These are phyloP conservation scores for Aphanocladium album DNA, from an alignment of 2,329 filamentous ascomycete species.

Conservation along the genomic window DNA sequence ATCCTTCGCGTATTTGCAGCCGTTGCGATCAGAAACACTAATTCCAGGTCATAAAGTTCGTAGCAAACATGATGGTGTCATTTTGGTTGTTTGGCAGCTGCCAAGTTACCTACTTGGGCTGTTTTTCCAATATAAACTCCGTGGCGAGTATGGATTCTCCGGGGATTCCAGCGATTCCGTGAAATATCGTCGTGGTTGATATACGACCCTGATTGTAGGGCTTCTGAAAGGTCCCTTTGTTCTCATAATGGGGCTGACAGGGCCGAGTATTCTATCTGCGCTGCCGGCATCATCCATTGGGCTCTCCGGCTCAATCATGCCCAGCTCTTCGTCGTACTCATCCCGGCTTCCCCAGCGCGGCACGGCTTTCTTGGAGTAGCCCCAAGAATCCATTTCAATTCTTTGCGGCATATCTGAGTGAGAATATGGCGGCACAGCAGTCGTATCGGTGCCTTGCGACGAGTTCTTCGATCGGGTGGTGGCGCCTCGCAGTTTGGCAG, in stretches of 20 bases:
- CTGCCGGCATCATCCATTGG: background rate
- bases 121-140: background rate
- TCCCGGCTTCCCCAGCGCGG: background rate
- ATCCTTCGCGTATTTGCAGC: background rate
- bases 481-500: background rate
- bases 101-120: background rate
- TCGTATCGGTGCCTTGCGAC: background rate
- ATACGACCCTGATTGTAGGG: background rate
- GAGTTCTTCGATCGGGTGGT: background rate
- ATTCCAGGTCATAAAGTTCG: background rate
- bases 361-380: background rate
- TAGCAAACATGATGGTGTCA: background rate
- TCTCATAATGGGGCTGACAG: background rate
- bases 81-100: no score
- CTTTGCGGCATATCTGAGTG: background rate
- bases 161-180: background rate
- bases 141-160: background rate
- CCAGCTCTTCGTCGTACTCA: background rate
- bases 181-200: background rate
- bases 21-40: background rate
- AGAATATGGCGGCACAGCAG: background rate
- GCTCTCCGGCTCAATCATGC: background rate
- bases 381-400: background rate
- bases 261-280: background rate
- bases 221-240: background rate